A percentile compares a stretch with the other conserved stretches of the same genome.
phyloP scores from a whole-genome alignment of 495 filamentous ascomycete species.

The Hypomontagnella submonticulosa region DNA sequence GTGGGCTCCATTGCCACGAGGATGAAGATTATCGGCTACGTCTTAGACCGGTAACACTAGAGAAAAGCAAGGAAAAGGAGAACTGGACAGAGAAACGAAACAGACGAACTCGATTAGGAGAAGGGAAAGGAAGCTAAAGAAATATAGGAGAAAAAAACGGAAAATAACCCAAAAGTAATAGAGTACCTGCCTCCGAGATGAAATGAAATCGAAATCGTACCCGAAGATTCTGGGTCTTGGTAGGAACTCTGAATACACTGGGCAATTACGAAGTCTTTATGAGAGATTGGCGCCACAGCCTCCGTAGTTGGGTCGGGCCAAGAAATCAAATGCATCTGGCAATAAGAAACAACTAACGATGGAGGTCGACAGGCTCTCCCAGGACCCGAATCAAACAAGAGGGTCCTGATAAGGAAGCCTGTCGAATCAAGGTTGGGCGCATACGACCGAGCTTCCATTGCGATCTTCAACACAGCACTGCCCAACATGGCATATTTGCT shows the following conservation, averaged over 20 bases:
- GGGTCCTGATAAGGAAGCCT: constrained; percentile 30
- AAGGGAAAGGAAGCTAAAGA: constrained; percentile 21
- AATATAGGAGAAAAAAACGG: constrained; percentile 33
- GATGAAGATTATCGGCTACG: constrained; percentile 3
- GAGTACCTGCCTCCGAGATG: constrained; percentile 43
- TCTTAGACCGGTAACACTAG: constrained; percentile 5
- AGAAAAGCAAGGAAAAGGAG: constrained; percentile 21
- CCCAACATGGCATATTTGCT: constrained; percentile 29
- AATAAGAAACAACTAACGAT: constrained; percentile 40
- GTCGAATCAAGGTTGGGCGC: constrained; percentile 23
- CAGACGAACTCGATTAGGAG: constrained; percentile 25
- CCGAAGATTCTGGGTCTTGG: constrained; percentile 28
- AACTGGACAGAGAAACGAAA: constrained; percentile 22
- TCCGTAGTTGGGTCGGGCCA: constrained; percentile 34
- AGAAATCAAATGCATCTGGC: constrained; percentile 38
- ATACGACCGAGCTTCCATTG: constrained; percentile 40
- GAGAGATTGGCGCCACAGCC: constrained; percentile 35
- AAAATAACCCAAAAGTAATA: constrained; percentile 28
- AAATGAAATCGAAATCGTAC: constrained; percentile 41
- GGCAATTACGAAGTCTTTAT: constrained; percentile 43
- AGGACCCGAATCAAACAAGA: constrained; percentile 35
- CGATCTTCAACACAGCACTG: constrained; percentile 40
- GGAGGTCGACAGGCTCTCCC: constrained; percentile 18
- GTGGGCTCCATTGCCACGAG: constrained; percentile 30
- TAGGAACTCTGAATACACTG: constrained; percentile 17